phyloP scores from a whole-genome alignment of 2,329 filamentous ascomycete species.

The Hypoxylon sp. region DNA sequence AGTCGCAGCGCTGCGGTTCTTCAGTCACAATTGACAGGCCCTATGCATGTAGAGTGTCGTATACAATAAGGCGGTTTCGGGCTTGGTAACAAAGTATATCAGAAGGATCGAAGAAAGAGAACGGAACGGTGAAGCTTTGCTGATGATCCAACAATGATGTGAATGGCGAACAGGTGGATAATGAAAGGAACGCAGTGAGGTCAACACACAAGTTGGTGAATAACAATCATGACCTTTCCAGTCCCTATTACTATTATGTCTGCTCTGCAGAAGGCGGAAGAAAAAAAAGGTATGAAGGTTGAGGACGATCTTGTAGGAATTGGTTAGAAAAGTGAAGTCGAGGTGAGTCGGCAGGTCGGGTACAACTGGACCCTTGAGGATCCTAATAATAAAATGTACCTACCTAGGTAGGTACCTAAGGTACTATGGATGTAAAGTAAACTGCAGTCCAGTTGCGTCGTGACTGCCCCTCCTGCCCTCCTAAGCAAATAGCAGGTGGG shows the following conservation, averaged over 20 bases:
- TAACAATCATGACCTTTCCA: constrained; percentile 26
- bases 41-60: constrained; percentile 40
- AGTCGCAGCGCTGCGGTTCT: constrained; percentile 22
- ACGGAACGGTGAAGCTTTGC: constrained; percentile 16
- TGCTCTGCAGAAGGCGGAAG: constrained; percentile 40
- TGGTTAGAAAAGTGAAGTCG: constrained; percentile 31
- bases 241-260: constrained; percentile 32
- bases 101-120: constrained; percentile 22
- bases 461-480: constrained; percentile 25
- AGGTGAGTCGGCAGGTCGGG: constrained; percentile 28
- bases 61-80: constrained; percentile 23
- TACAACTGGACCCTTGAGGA: constrained; percentile 29
- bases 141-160: constrained; percentile 21
- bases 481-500: constrained; percentile 16
- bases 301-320: constrained; percentile 24
- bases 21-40: constrained; percentile 9
- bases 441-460: constrained; percentile 2
- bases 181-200: constrained; percentile 36
- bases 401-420: too few species aligned
- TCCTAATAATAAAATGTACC: constrained; percentile 36
- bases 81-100: constrained; percentile 16
- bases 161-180: constrained; percentile 19
- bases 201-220: constrained; percentile 19
- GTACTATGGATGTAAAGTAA: constrained; percentile 12
- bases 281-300: constrained; percentile 21